phyloP scores from a whole-genome alignment of 345 rosid species.

The Litchi chinensis region DNA sequence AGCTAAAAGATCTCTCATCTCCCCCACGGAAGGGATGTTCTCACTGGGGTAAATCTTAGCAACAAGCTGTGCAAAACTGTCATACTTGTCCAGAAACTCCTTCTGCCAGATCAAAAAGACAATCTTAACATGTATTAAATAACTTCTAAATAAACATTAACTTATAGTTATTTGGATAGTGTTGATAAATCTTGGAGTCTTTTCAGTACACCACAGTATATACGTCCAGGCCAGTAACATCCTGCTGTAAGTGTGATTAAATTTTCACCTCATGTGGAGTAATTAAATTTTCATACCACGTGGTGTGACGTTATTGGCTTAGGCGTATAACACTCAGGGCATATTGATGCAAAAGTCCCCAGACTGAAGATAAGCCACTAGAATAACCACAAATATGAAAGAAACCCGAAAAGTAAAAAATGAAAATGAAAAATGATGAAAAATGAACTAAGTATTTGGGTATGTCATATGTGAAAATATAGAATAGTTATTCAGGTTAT shows the following conservation, averaged over 20 bases:
- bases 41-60: constrained; percentile 88
- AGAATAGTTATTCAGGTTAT: too few species aligned
- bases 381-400: too few species aligned
- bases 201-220: not conserved
- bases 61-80: constrained; percentile 82
- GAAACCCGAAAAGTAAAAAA: too few species aligned
- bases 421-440: too few species aligned
- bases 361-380: too few species aligned
- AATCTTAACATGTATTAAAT: not conserved
- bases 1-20: constrained; percentile 82
- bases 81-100: constrained; percentile 95
- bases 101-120: constrained; percentile 52
- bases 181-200: not conserved
- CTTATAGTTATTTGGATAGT: not conserved
- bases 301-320: not conserved
- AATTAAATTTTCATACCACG: not conserved
- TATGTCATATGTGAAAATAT: too few species aligned
- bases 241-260: not conserved
- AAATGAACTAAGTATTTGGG: too few species aligned
- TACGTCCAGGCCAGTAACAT: not conserved
- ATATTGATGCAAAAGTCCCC: too few species aligned
- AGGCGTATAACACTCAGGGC: not conserved
- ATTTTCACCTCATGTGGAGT: not conserved
- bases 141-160: not conserved
- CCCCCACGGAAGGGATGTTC: constrained; percentile 67